Evolutionary conservation across 108 stramenopile species (phyloP).

Genomic region (Cyclotella cryptica): DNA sequence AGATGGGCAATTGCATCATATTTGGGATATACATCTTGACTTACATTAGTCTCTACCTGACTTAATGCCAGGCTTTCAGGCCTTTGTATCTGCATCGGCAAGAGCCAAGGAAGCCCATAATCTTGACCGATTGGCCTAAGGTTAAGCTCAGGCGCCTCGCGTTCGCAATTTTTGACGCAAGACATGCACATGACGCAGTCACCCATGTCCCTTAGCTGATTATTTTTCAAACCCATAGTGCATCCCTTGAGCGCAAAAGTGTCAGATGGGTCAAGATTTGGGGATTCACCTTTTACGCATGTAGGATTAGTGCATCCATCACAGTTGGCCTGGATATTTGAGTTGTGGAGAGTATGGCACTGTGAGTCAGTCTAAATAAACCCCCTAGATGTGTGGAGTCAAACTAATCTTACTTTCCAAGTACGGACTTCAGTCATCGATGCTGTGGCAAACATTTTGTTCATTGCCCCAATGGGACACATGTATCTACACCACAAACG

Average conservation of each 20-base stretch:
- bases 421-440: slow-evolving; percentile 45
- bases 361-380: too few relatives aligned
- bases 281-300: slow-evolving; percentile 36
- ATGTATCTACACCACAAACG: slow-evolving; percentile 47
- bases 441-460: slow-evolving; percentile 42
- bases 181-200: slow-evolving; percentile 54
- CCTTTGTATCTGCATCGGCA: slow-evolving; percentile 35
- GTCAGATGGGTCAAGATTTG: slow-evolving; percentile 31
- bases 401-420: slow-evolving; percentile 11
- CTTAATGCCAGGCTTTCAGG: slow-evolving; percentile 25
- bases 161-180: slow-evolving; percentile 53
- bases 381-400: too few relatives aligned
- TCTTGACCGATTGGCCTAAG: slow-evolving; percentile 44
- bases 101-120: slow-evolving; percentile 50
- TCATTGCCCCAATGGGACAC: slow-evolving; percentile 52
- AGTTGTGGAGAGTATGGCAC: too few relatives aligned
- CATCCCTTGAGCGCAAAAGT: slow-evolving; percentile 41
- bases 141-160: slow-evolving; percentile 49
- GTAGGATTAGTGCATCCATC: slow-evolving; percentile 41
- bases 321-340: slow-evolving; percentile 15
- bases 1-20: too few relatives aligned
- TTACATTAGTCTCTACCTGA: slow-evolving; percentile 47
- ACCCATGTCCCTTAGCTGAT: slow-evolving; percentile 44
- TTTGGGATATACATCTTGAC: too few relatives aligned
- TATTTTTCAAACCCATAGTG: slow-evolving; percentile 53